Evolutionary conservation across 352 stramenopile genomes (phyloP).

Genomic region (Globisporangium orthogonon): DNA sequence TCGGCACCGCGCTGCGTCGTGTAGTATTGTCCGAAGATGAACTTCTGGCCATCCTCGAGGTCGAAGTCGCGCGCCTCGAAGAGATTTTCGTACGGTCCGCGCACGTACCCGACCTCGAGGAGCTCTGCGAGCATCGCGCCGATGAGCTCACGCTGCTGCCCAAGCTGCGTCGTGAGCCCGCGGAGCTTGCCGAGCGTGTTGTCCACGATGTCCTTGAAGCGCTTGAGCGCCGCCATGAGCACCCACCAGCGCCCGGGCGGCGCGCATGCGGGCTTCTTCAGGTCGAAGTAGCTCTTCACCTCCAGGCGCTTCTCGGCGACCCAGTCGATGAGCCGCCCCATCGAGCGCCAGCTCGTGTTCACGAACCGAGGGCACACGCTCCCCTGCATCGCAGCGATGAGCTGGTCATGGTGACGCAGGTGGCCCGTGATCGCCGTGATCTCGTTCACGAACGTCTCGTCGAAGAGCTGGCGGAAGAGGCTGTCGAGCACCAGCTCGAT

Average conservation of each 20-base stretch:
- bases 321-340: constrained; percentile 12
- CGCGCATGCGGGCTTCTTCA: constrained; percentile 8
- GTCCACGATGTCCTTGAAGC: constrained; percentile 9
- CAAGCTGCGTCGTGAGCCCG: constrained; percentile 7
- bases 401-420: constrained; percentile 7
- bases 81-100: constrained; percentile 7
- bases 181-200: constrained; percentile 4
- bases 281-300: constrained; percentile 13
- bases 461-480: constrained; percentile 9
- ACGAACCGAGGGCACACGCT: constrained; percentile 12
- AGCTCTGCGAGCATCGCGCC: constrained; percentile 7
- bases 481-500: constrained; percentile 2
- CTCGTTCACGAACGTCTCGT: constrained; percentile 7
- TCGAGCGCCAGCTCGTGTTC: constrained; percentile 8
- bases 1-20: constrained; percentile 6
- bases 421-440: constrained; percentile 8
- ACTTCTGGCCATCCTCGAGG: constrained; percentile 2
- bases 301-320: constrained; percentile 6
- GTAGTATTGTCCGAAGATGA: constrained; percentile 11
- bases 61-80: constrained; percentile 7
- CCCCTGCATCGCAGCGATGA: constrained; percentile 5
- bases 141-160: constrained; percentile 9
- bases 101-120: constrained; percentile 13
- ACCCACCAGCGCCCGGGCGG: constrained; percentile 8
- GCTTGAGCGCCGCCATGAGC: constrained; percentile 15